These are phyloP conservation scores for Claviceps humidiphila DNA, from an alignment of 2,329 filamentous ascomycete species.

Conservation along the genomic window DNA sequence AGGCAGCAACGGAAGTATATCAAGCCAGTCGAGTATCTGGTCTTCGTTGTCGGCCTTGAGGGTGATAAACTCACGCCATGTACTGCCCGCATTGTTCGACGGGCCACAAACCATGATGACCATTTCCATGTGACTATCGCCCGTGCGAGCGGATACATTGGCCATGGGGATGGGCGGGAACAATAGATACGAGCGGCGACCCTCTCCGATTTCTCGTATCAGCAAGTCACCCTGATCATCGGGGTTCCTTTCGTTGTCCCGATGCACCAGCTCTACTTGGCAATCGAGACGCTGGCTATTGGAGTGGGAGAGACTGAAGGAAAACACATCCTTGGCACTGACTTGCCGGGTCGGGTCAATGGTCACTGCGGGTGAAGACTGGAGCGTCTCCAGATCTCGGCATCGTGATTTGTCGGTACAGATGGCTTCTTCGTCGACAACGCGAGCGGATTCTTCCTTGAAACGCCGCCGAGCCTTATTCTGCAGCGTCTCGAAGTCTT, in stretches of 20 bases:
- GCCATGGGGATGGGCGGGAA: slow-evolving; percentile 74
- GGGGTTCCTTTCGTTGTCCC: slow-evolving; percentile 61
- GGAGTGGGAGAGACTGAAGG: slow-evolving; percentile 72
- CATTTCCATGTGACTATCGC: slow-evolving; percentile 56
- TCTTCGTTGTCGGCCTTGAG: slow-evolving; percentile 64
- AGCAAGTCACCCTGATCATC: slow-evolving; percentile 71
- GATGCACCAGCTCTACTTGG: slow-evolving; percentile 71
- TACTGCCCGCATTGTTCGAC: slow-evolving; percentile 32
- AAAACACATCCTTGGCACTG: slow-evolving; percentile 79
- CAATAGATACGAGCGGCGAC: slow-evolving; percentile 63
- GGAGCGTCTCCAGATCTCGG: slow-evolving; percentile 66
- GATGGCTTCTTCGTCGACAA: slow-evolving; percentile 72
- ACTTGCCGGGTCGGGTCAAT: slow-evolving; percentile 75
- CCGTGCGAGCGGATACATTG: slow-evolving; percentile 66
- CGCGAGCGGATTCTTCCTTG: slow-evolving; percentile 55
- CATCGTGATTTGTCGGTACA: slow-evolving; percentile 70
- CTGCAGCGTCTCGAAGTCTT: slow-evolving; percentile 57
- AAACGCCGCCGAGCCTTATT: slow-evolving; percentile 56
- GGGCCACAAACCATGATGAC: slow-evolving; percentile 76
- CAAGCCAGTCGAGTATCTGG: slow-evolving; percentile 73
- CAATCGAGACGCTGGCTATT: slow-evolving; percentile 84
- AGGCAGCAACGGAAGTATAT: slow-evolving; percentile 51
- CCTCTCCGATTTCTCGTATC: slow-evolving; percentile 74
- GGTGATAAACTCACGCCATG: slow-evolving; percentile 79
- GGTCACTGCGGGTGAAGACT: slow-evolving; percentile 52